Conservation (phyloP, 1,284 basidiomycete species). For the Ganoderma lucidum region DNA sequence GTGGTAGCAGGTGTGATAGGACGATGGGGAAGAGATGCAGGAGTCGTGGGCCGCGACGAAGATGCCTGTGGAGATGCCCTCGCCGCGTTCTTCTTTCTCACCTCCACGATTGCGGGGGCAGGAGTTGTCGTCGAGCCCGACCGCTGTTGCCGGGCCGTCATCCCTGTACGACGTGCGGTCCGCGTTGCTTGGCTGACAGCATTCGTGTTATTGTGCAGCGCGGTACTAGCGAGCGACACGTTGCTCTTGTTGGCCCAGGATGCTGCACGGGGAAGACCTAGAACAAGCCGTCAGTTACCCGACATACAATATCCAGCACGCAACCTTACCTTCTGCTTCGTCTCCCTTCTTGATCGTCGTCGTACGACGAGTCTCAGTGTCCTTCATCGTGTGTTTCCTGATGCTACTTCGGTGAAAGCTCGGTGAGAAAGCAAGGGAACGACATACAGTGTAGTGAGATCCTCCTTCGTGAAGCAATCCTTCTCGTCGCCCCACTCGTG, state of each 20-base stretch:
- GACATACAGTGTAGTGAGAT: slow-evolving; percentile 86
- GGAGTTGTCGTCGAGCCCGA: slow-evolving; percentile 41
- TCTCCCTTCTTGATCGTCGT: slow-evolving; percentile 58
- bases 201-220: slow-evolving; percentile 43
- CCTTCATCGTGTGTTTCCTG: slow-evolving; percentile 90
- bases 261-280: slow-evolving; percentile 81
- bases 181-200: slow-evolving; percentile 36
- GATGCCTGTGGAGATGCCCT: slow-evolving; percentile 61
- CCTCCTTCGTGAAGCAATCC: slow-evolving; percentile 95
- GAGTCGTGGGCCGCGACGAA: slow-evolving; percentile 72
- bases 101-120: slow-evolving; percentile 43
- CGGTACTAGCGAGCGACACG: slow-evolving; percentile 33
- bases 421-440: slow-evolving; percentile 17
- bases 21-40: slow-evolving; percentile 52
- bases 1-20: slow-evolving; percentile 56
- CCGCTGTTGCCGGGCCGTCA: slow-evolving; percentile 37
- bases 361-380: slow-evolving; percentile 73
- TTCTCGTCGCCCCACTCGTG: slow-evolving; percentile 99
- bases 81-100: slow-evolving; percentile 48
- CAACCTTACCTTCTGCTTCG: slow-evolving; percentile 66
- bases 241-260: slow-evolving; percentile 77
- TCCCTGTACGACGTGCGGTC: slow-evolving; percentile 36
- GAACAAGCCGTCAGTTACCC: background rate
- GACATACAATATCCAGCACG: background rate
- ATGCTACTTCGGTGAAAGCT: slow-evolving; percentile 31